Evolutionary conservation across 2,329 filamentous ascomycete species (phyloP), one percentile per base, ranked within the genome.

Genomic region (Fusarium coffeatum): DNA sequence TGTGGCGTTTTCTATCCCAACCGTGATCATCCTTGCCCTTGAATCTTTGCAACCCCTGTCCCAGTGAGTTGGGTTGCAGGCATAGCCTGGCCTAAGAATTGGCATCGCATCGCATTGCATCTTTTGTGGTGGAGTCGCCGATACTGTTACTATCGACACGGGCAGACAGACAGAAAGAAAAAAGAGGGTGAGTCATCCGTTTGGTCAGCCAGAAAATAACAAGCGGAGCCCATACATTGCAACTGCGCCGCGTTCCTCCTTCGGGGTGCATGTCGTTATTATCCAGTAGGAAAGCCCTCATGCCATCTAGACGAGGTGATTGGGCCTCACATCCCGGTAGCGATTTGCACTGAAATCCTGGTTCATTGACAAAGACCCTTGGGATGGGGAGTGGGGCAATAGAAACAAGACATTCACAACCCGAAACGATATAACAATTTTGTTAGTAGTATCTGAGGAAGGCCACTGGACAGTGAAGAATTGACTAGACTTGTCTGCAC

Each of bases 171-270:
- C 47, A 15, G 30, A 59, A 37, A 62, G 46, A 65, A 51, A 53
- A 51, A 51, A 32, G 27, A 45, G 55, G 51, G 59, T 62, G 64
- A 73, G 50, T 73, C 72, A 72, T 72, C 68, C 62, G 62, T 60
- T 67, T 74, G 72, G 72, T 51, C 59, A 58, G 59, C 49, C 48
- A 68, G 54, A 34, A 53, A 57, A 47, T 56, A 57, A 57, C 43
- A 41, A 64, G 71, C 68, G 72, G 72, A 70, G 64, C 68, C 55
- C 64, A 30, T 34, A 55, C 60, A 54, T 54, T 60, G 7, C 65
- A 69, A 78, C 80, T 83, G 82, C 82, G 81, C 82, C 81, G 80
- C 82, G 76, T 80, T 82, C 78, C 79, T 74, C 79, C 77, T 80
- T 79, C 73, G 67, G 73, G 71, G 71, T 79, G 78, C 76, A 79